Evolutionary conservation across 306 rosid species (phyloP).

Genomic region (Carpinus fangiana): DNA sequence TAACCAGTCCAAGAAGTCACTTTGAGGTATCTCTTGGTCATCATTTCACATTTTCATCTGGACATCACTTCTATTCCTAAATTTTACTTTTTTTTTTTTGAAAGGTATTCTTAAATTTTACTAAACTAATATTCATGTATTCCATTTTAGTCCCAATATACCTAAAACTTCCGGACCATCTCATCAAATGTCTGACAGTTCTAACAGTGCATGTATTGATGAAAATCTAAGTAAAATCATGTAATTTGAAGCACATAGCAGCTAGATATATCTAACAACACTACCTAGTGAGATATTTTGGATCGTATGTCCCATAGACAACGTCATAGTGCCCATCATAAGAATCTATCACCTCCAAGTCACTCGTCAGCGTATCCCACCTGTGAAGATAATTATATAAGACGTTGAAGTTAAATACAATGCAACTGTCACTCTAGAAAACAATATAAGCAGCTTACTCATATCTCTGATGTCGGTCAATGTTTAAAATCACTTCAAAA

Average conservation of each 20-base stretch:
- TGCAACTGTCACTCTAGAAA: background rate
- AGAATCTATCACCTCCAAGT: slow-evolving; percentile 75
- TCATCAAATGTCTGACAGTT: background rate
- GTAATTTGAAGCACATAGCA: background rate
- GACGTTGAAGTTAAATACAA: slow-evolving; percentile 6
- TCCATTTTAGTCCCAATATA: background rate
- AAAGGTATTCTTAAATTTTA: background rate
- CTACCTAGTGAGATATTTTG: slow-evolving; percentile 85
- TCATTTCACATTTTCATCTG: background rate
- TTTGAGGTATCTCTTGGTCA: background rate
- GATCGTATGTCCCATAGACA: slow-evolving; percentile 83
- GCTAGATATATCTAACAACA: slow-evolving; percentile 17
- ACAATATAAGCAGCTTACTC: slow-evolving; percentile 58
- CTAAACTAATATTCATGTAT: background rate
- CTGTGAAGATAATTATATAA: slow-evolving; percentile 44
- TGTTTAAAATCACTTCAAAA: slow-evolving; percentile 75
- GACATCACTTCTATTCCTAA: background rate
- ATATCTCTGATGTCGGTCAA: slow-evolving; percentile 69
- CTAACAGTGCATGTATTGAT: slow-evolving; percentile 4
- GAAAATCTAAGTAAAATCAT: background rate
- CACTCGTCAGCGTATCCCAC: slow-evolving; percentile 98
- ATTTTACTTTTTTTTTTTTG: no score
- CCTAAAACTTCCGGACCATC: background rate
- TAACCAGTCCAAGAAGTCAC: background rate
- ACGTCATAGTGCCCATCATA: slow-evolving; percentile 83